These are phyloP conservation scores for Aspergillus arachidicola DNA, from an alignment of 2,329 filamentous ascomycete species.

Conservation along the genomic window DNA sequence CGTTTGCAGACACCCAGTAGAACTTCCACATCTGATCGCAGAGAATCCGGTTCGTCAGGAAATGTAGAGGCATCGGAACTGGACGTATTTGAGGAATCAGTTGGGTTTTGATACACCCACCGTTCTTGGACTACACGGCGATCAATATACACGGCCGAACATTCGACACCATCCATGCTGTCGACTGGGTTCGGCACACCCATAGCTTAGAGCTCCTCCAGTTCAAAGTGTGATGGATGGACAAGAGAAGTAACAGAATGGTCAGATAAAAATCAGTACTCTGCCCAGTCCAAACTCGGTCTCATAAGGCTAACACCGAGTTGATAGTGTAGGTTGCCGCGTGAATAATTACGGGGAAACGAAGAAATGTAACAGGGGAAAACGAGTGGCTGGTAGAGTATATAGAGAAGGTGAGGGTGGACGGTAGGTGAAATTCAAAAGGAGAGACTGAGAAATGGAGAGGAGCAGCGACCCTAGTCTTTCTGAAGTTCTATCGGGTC, in stretches of 20 bases:
- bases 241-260: slow-evolving; percentile 11
- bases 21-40: slow-evolving; percentile 52
- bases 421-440: slow-evolving; percentile 7
- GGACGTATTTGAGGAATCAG: slow-evolving; percentile 25
- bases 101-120: slow-evolving; percentile 44
- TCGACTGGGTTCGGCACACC: slow-evolving; percentile 22
- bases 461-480: slow-evolving; percentile 11
- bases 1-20: slow-evolving; percentile 56
- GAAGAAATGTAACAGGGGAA: not conserved
- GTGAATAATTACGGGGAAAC: not conserved
- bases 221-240: slow-evolving; percentile 11
- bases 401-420: slow-evolving; percentile 2
- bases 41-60: slow-evolving; percentile 46
- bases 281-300: slow-evolving; percentile 22
- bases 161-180: slow-evolving; percentile 46
- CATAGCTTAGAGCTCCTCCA: slow-evolving; percentile 20
- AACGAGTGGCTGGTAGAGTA: slow-evolving; percentile 19
- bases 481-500: slow-evolving; percentile 15
- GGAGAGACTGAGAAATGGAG: slow-evolving; percentile 15
- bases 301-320: slow-evolving; percentile 28
- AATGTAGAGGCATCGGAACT: slow-evolving; percentile 30
- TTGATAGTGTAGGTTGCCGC: not conserved
- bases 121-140: slow-evolving; percentile 47
- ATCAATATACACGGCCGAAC: slow-evolving; percentile 50
- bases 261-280: slow-evolving; percentile 8